A percentile compares a stretch with the other conserved stretches of the same genome.
phyloP scores from a whole-genome alignment of 129 eudicot genomes.

The Chrysanthemum makinoi region DNA sequence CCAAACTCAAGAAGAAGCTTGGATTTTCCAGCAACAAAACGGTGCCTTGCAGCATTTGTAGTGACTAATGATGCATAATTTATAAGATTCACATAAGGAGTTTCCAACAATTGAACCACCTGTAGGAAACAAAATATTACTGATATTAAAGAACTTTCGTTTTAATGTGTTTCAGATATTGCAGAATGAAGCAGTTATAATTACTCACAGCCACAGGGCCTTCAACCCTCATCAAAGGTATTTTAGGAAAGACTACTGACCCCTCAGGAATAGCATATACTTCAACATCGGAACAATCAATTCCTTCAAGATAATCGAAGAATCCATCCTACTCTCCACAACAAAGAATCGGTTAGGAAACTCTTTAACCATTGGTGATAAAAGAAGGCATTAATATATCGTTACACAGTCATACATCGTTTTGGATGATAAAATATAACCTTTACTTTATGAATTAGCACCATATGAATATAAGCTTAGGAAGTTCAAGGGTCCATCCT shows the following conservation, averaged over 20 bases:
- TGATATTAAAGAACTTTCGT: not conserved
- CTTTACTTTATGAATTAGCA: too few species aligned
- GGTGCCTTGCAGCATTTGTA: constrained; percentile 96
- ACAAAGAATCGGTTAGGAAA: constrained; percentile 15
- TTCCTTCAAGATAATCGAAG: constrained; percentile 73
- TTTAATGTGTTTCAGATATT: not conserved
- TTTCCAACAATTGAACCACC: constrained; percentile 96
- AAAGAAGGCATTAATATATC: not conserved
- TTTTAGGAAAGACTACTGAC: constrained; percentile 82
- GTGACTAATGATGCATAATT: constrained; percentile 92
- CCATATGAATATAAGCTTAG: too few species aligned
- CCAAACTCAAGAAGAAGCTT: constrained; percentile 93
- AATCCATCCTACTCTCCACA: constrained; percentile 62
- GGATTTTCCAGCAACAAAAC: constrained; percentile 93
- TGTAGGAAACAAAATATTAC: constrained; percentile 20
- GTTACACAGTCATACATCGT: not conserved
- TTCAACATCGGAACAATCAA: constrained; percentile 91
- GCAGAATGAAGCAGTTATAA: constrained; percentile 10
- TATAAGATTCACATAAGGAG: constrained; percentile 86
- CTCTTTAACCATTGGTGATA: not conserved
- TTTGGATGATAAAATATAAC: too few species aligned
- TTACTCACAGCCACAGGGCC: constrained; percentile 92
- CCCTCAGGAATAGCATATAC: constrained; percentile 86
- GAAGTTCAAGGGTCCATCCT: too few species aligned
- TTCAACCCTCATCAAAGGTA: constrained; percentile 91